Conservation (phyloP, 148 eudicot genomes). For the Cornus controversa region DNA sequence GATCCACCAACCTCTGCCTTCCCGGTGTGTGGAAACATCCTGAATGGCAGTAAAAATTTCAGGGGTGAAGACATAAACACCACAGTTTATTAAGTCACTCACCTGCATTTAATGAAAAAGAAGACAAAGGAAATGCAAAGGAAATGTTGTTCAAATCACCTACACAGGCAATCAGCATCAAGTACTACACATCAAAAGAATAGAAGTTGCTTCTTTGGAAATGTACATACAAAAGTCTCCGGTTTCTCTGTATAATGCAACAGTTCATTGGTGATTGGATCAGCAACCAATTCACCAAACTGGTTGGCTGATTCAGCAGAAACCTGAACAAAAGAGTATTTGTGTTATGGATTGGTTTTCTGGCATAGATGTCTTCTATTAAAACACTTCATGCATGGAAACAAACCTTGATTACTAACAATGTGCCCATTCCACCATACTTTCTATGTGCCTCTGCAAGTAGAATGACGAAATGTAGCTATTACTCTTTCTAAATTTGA, state of each 20-base stretch:
- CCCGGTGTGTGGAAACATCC: conserved; percentile 52
- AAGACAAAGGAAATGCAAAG: conserved; percentile 13
- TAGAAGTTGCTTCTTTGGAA: conserved; percentile 5
- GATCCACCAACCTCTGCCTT: conserved; percentile 64
- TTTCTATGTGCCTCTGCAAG: conserved; percentile 68
- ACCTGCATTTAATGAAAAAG: conserved; percentile 51
- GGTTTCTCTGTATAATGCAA: conserved; percentile 98
- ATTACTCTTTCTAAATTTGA: not conserved
- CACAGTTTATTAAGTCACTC: conserved; percentile 85
- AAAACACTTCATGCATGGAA: not conserved
- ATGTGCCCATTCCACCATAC: conserved; percentile 84
- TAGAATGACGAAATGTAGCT: conserved; percentile 5
- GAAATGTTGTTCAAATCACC: conserved; percentile 3
- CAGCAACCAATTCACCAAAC: conserved; percentile 94
- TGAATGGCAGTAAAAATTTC: conserved; percentile 63
- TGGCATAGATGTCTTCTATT: not conserved
- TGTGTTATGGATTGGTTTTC: not conserved
- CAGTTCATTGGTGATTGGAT: conserved; percentile 72
- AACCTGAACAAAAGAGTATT: conserved; percentile 46
- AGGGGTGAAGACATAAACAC: conserved; percentile 84
- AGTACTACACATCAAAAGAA: not conserved
- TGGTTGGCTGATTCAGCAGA: conserved; percentile 93
- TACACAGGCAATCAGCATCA: conserved; percentile 2
- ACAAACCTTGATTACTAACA: conserved; percentile 80
- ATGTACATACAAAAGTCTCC: conserved; percentile 84